Base-by-base conservation (phyloP, 148 eudicot species). In the Rhododendron kiyosumense region DNA sequence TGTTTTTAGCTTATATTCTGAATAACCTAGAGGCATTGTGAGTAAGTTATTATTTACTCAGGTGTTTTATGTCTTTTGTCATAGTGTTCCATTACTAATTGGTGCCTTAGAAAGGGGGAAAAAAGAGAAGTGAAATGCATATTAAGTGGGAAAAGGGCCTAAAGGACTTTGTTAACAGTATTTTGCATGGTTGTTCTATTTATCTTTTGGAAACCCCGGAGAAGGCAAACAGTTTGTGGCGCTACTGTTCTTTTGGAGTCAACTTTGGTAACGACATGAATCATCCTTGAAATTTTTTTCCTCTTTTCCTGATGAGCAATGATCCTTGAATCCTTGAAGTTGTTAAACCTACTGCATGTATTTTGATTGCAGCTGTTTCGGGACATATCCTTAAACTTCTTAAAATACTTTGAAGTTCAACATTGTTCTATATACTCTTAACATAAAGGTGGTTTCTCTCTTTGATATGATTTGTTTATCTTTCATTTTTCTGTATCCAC, bases 201-300 rank as follows among this genome's bases (percentile, higher is more conserved):
- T 90, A 84, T 82, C 69, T 80, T 86, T 85, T 89, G 88, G 73
- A 89, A 90, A 85, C 85, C 91, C 73, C 18, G 51, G 77, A 79
- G 82, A 84, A 85, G 88, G 91, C 89, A 85, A 87, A 88, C 73
- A 79, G 8, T 83, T 85, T 83, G 84, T 80, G 76, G 86, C 59
- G 73, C 84, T 69, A 83, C 87, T 57, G 85, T 83, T 85, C 84
- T 85, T 43, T 81, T 81, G 86, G 83, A 67, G 54, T 63, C 15
- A 1, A 83, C 54, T 41, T 57, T 82, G 69, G 28, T 24, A 24
- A 82, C 17, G 51, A 38, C 26, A 15, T 22, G 15, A 36, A 82
- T 81, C 38, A 81, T 82, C 49, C 73, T 34, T 57, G 84, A 22
- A 59, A 20, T 65, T 24, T 5, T 0, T 80, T 0, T 63, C 11